Evolutionary conservation across 2,329 filamentous ascomycete species (phyloP).

Genomic region (Sporothrix variecibatus): DNA sequence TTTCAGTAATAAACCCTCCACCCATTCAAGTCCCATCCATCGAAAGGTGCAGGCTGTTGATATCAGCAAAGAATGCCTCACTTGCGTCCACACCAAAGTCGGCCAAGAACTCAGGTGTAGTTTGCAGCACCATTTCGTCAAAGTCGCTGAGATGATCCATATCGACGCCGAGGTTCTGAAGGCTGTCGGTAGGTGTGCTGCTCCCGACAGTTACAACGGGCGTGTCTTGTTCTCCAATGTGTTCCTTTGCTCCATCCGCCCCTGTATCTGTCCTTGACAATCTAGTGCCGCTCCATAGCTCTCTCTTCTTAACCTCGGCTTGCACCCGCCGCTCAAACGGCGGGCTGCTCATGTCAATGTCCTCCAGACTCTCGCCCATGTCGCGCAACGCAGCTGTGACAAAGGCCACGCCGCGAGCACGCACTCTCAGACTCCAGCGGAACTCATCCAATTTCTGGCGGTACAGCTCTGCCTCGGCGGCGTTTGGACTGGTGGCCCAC

Average conservation of each 20-base stretch:
- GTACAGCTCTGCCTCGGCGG: conserved; percentile 45
- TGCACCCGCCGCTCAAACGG: background rate
- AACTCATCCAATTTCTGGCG: conserved; percentile 44
- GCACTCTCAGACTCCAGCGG: conserved; percentile 46
- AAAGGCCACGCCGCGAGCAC: conserved; percentile 43
- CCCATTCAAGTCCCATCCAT: background rate
- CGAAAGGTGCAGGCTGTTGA: conserved; percentile 9
- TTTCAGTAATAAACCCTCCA: background rate
- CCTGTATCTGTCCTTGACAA: background rate
- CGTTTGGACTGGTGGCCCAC: conserved; percentile 43
- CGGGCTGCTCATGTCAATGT: conserved; percentile 27
- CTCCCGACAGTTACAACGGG: background rate
- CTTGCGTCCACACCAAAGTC: conserved; percentile 7
- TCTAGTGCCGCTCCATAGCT: background rate
- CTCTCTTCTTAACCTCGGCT: background rate
- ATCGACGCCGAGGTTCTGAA: background rate
- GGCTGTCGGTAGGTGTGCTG: background rate
- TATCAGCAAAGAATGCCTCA: conserved; percentile 40
- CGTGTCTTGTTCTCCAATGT: background rate
- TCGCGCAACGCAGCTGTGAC: conserved; percentile 44
- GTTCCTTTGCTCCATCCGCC: background rate
- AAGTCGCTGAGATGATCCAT: background rate
- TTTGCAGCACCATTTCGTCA: conserved; percentile 1
- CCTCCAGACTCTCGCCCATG: conserved; percentile 37
- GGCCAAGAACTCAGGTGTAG: conserved; percentile 18